Evolutionary conservation across 1,284 basidiomycete genomes (phyloP).

Genomic region (Serendipita sp.): DNA sequence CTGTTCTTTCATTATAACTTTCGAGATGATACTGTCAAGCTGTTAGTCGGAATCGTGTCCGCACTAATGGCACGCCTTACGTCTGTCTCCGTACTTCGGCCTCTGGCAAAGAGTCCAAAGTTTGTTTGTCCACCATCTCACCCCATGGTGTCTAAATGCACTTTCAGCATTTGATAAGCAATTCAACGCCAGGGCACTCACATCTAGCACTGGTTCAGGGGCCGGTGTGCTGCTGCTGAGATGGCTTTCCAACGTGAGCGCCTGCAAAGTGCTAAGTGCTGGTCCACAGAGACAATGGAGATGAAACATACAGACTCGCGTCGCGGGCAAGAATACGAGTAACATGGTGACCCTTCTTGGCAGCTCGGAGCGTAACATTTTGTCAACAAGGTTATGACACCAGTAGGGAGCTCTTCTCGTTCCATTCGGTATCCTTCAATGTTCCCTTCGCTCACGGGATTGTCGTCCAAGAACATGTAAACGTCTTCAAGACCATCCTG

Average conservation of each 20-base stretch:
- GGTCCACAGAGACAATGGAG: conserved; percentile 2
- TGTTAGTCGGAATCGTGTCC: not conserved
- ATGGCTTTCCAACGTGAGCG: conserved; percentile 12
- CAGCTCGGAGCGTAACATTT: conserved; percentile 79
- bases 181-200: conserved; percentile 9
- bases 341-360: conserved; percentile 52
- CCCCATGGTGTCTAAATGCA: conserved; percentile 35
- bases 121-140: conserved; percentile 48
- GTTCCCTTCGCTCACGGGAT: conserved; percentile 35
- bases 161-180: not conserved
- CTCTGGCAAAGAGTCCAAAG: conserved; percentile 54
- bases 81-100: conserved; percentile 77
- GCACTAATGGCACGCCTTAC: conserved; percentile 25
- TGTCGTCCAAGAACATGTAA: conserved; percentile 89
- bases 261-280: conserved; percentile 4
- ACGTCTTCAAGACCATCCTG: conserved; percentile 90
- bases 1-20: conserved; percentile 81
- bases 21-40: conserved; percentile 66
- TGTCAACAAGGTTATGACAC: conserved; percentile 64
- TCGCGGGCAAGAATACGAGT: conserved; percentile 59
- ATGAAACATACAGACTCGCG: conserved; percentile 26
- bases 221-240: conserved; percentile 7
- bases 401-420: conserved; percentile 71
- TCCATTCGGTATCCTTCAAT: conserved; percentile 39
- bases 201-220: conserved; percentile 20